Base-by-base conservation (phyloP, 257 asterid species). In the Scutellaria galericulata region DNA sequence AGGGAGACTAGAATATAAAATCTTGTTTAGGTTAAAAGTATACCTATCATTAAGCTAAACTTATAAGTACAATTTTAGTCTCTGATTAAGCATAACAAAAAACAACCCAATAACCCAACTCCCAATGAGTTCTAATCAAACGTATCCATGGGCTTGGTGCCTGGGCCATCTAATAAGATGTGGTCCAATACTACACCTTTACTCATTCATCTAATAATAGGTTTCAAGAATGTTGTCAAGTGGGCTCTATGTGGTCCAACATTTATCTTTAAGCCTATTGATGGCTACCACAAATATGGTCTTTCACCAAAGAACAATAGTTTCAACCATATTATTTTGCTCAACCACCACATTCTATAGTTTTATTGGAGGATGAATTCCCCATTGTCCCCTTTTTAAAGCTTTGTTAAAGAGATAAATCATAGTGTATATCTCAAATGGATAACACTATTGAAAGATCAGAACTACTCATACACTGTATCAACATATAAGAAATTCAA, bases 131-230 rank as follows among this genome's bases (percentile, higher is more conserved):
- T 65, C 52, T 59, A 51, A 48, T 68, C 52, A 59, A 50, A 47
- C 61, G 75, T 74, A 65, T 4, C 71, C 75, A 57, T 47, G 79
- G 66, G 74, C 69, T 46, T 56, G 66, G 60, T 31, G 2, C 7
- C 18, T 24, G 10, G 9, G 11, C 39, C n/a, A 3, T 22, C 4
- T 22, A 18, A 18, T 18, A 18, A 24, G 9, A 40, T 56, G 81
- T 77, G 81, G 77, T 77, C 77, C 81, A 18, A 15, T 1, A 5
- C 47, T 60, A 1, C 3, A 52, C 22, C 64, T 64, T 64, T 55
- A 48, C 27, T 59, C 48, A 44, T 42, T 46, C 62, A 20, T 58
- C 20, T 44, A 18, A 10, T 5, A 53, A 11, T 70, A 70, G 64
- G 69, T 69, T 70, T 56, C 22, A 24, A 54, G 55, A 54, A 22